Evolutionary conservation across 148 eudicot species (phyloP).

Genomic region (Fallopia convolvulus): DNA sequence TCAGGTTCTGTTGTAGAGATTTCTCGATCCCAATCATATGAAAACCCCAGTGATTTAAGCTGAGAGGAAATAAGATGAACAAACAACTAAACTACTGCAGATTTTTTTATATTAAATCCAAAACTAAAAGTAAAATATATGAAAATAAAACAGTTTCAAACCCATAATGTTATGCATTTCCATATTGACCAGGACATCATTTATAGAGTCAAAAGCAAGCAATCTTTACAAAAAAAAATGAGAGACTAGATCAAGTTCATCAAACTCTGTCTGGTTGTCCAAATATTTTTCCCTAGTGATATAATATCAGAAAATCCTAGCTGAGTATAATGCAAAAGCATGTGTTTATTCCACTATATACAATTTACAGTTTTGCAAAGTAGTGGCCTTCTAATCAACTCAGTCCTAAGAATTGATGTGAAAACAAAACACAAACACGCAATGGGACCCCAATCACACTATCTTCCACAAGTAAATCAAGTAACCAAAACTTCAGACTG

Average conservation of each 20-base stretch:
- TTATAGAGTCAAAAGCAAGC: not conserved
- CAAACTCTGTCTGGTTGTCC: not conserved
- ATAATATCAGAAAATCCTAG: not conserved
- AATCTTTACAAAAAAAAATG: not conserved
- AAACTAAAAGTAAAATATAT: not conserved
- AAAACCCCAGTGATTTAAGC: conserved; percentile 94
- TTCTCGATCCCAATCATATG: conserved; percentile 99
- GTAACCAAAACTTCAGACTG: not conserved
- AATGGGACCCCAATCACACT: not conserved
- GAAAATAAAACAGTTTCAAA: not conserved
- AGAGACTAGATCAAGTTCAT: not conserved
- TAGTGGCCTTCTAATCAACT: not conserved
- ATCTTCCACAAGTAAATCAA: not conserved
- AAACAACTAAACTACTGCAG: conserved; percentile 6
- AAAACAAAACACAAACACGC: not conserved
- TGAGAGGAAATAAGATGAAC: conserved; percentile 24
- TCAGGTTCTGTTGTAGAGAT: conserved; percentile 94
- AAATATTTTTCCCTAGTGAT: not conserved
- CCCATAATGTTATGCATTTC: not conserved
- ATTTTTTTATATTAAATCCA: not conserved
- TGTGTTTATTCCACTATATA: not conserved
- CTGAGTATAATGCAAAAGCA: not conserved
- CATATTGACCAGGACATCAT: not conserved
- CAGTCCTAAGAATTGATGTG: not conserved
- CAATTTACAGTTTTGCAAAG: not conserved